These are phyloP conservation scores for Globisporangium emineosum DNA, from an alignment of 352 stramenopile species.

Conservation along the genomic window DNA sequence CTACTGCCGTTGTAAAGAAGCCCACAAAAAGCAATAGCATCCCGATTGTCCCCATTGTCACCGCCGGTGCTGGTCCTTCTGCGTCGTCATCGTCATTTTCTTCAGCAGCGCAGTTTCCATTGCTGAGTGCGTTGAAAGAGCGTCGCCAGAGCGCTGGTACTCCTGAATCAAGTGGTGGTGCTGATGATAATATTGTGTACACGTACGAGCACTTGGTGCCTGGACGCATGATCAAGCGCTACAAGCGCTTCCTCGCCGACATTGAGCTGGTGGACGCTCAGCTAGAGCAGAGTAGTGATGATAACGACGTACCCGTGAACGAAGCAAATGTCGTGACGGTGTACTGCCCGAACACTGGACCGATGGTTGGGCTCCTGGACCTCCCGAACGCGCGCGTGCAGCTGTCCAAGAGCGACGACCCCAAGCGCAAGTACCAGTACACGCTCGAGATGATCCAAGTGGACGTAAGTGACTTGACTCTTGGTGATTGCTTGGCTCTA, in stretches of 20 bases:
- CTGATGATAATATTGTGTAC: slow-evolving; percentile 33
- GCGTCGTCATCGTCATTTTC: background rate
- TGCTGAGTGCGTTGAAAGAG: slow-evolving; percentile 29
- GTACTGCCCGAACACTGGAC: slow-evolving; percentile 81
- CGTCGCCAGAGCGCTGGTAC: slow-evolving; percentile 10
- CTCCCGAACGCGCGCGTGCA: slow-evolving; percentile 60
- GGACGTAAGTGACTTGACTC: slow-evolving; percentile 45
- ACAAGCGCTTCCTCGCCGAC: slow-evolving; percentile 84
- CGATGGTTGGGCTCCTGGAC: slow-evolving; percentile 79
- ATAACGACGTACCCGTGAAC: slow-evolving; percentile 1
- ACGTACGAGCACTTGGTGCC: slow-evolving; percentile 51
- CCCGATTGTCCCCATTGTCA: slow-evolving; percentile 5
- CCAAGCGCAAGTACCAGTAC: slow-evolving; percentile 82
- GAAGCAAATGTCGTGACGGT: slow-evolving; percentile 49
- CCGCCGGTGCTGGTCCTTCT: background rate
- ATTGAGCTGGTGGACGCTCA: slow-evolving; percentile 41
- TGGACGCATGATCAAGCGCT: slow-evolving; percentile 58
- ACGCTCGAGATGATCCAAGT: slow-evolving; percentile 85
- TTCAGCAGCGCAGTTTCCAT: slow-evolving; percentile 10
- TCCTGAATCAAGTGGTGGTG: background rate
- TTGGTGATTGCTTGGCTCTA: background rate
- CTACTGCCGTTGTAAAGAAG: background rate
- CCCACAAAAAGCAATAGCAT: slow-evolving; percentile 2
- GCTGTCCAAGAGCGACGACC: slow-evolving; percentile 69
- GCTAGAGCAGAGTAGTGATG: background rate